Evolutionary conservation across 345 rosid species (phyloP).

Genomic region (sweet orange (Citrus sinensis)): DNA sequence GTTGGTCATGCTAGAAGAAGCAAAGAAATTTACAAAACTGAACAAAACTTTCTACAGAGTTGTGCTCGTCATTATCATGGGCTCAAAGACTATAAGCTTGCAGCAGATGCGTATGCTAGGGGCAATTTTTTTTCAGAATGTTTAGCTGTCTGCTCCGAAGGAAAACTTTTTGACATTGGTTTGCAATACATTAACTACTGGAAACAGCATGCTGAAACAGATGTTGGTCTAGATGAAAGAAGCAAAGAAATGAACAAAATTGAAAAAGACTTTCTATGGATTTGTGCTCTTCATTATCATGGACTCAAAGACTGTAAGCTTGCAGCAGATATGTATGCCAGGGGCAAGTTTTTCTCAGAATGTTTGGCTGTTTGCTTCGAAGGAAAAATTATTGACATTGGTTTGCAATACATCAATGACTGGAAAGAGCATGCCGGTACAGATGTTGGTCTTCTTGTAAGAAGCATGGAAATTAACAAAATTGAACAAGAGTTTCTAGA

Average conservation of each 20-base stretch:
- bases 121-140: constrained; percentile 28
- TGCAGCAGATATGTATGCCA: constrained; percentile 43
- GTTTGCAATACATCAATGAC: constrained; percentile 32
- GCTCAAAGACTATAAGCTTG: too few relatives aligned
- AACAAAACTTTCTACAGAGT: too few relatives aligned
- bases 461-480: constrained; percentile 24
- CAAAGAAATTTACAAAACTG: too few relatives aligned
- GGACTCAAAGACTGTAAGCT: constrained; percentile 17
- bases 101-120: too few relatives aligned
- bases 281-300: not conserved
- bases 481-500: constrained; percentile 35
- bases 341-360: constrained; percentile 27
- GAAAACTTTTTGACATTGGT: constrained; percentile 38
- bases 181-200: constrained; percentile 9
- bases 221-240: not conserved
- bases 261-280: constrained; percentile 32
- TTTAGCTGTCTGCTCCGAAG: constrained; percentile 26
- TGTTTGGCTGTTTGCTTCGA: constrained; percentile 30
- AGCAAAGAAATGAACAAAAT: constrained; percentile 19
- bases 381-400: constrained; percentile 40
- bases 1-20: too few relatives aligned
- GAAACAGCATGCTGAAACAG: constrained; percentile 10
- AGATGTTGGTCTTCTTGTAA: not conserved
- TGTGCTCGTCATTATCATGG: too few relatives aligned
- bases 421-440: constrained; percentile 28